A percentile compares a stretch with the other conserved stretches of the same genome.
Conservation (phyloP, 1,139 yeast genomes). For the Pichiaceae sp. region DNA sequence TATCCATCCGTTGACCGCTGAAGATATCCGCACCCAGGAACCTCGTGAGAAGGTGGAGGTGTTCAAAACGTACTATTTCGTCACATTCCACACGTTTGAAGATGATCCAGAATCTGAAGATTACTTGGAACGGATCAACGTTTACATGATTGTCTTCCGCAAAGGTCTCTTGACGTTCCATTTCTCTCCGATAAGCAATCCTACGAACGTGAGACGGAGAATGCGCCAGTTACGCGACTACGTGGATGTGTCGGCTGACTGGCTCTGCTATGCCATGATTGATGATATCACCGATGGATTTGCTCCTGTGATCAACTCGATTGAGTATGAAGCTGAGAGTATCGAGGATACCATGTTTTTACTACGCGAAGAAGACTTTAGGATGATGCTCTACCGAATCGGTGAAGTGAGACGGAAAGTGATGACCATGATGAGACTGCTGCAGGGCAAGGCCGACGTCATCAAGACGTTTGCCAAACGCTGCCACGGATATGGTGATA, state of each 20-base stretch:
- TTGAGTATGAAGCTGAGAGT: slow-evolving; percentile 86
- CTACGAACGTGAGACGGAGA: slow-evolving; percentile 84
- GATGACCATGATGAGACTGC: slow-evolving; percentile 83
- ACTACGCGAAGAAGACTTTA: slow-evolving; percentile 55
- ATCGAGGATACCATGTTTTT: slow-evolving; percentile 79
- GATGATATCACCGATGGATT: slow-evolving; percentile 93
- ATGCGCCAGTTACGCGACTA: slow-evolving; percentile 85
- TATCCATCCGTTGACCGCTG: slow-evolving; percentile 77
- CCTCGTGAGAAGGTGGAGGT: slow-evolving; percentile 80
- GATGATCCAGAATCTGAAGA: slow-evolving; percentile 71
- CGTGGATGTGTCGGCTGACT: slow-evolving; percentile 80
- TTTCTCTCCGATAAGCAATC: slow-evolving; percentile 71
- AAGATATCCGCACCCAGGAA: slow-evolving; percentile 79
- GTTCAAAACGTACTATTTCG: slow-evolving; percentile 67
- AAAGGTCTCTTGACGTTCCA: slow-evolving; percentile 83
- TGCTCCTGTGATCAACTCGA: slow-evolving; percentile 83
- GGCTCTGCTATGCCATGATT: slow-evolving; percentile 88
- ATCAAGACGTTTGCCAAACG: slow-evolving; percentile 95
- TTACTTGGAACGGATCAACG: slow-evolving; percentile 81
- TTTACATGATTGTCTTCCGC: slow-evolving; percentile 80
- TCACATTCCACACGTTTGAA: slow-evolving; percentile 76
- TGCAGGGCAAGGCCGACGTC: slow-evolving; percentile 95
- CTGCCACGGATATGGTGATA: slow-evolving; percentile 75
- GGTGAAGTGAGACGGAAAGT: slow-evolving; percentile 87
- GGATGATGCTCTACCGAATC: slow-evolving; percentile 66